Evolutionary conservation across 495 filamentous ascomycete species (phyloP).

Genomic region (Oidiodendron maius): DNA sequence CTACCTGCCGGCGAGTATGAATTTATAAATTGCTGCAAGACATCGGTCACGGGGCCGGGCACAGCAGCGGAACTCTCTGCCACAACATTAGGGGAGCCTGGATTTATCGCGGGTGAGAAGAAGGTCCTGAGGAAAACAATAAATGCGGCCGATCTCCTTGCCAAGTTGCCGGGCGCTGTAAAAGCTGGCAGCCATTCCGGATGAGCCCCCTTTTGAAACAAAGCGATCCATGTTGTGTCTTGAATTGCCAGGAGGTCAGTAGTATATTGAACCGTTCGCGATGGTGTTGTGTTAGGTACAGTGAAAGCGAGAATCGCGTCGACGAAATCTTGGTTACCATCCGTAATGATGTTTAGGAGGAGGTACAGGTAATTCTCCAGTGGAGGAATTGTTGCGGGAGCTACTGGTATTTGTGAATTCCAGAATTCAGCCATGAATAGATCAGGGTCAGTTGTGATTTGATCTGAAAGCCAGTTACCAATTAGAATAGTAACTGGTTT

Average conservation of each 20-base stretch:
- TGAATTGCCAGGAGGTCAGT: too few species aligned
- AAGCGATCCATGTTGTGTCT: too few species aligned
- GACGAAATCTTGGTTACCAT: too few species aligned
- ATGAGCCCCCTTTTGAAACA: not conserved
- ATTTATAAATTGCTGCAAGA: not conserved
- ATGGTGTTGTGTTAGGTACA: too few species aligned
- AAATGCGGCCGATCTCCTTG: not conserved
- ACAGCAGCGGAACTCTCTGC: not conserved
- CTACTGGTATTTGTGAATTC: not conserved
- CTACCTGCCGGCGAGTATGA: not conserved
- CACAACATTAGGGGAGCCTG: not conserved
- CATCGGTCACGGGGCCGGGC: not conserved
- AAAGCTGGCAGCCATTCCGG: not conserved
- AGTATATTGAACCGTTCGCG: too few species aligned
- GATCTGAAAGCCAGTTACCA: too few species aligned
- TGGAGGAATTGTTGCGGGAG: not conserved
- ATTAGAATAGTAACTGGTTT: not conserved
- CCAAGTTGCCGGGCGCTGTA: not conserved
- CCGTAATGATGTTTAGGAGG: too few species aligned
- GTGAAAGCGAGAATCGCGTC: too few species aligned
- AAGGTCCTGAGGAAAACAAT: not conserved
- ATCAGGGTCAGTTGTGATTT: too few species aligned
- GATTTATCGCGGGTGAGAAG: not conserved
- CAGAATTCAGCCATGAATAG: not conserved
- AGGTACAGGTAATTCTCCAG: not conserved